These are phyloP conservation scores for Aureococcus anophagefferens DNA, from an alignment of 108 stramenopile genomes.

Conservation along the genomic window DNA sequence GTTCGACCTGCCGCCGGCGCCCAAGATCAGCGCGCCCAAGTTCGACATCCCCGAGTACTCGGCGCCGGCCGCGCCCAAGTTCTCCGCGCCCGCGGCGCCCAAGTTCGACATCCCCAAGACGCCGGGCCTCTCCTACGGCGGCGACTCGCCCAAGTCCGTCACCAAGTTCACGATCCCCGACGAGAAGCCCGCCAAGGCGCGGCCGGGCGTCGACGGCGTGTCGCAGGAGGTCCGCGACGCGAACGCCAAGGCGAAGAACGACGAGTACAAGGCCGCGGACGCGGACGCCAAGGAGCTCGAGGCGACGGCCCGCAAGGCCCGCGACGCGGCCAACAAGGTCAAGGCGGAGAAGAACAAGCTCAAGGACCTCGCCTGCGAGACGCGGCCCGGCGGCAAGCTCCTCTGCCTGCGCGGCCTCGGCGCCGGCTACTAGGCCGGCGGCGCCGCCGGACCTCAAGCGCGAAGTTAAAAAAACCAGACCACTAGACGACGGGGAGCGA, in stretches of 20 bases:
- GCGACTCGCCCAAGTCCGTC: too few species aligned
- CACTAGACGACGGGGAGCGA: background rate
- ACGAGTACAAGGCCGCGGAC: background rate
- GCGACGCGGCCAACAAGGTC: background rate
- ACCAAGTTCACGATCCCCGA: too few species aligned
- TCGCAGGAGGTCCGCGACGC: background rate
- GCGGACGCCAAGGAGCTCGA: background rate
- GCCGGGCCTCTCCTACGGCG: too few species aligned
- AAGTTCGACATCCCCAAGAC: background rate
- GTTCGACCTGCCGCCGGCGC: background rate
- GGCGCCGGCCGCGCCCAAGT: background rate
- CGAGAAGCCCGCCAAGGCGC: too few species aligned
- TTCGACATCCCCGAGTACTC: too few species aligned
- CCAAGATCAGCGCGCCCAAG: background rate
- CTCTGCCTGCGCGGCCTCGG: constrained; percentile 55
- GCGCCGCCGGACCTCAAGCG: too few species aligned
- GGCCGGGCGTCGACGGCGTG: background rate
- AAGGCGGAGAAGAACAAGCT: background rate
- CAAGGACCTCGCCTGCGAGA: constrained; percentile 68
- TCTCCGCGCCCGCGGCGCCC: background rate
- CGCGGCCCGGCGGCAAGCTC: constrained; percentile 66
- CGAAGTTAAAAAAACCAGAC: too few species aligned
- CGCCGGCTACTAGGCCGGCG: constrained; percentile 58
- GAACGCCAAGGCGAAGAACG: background rate
- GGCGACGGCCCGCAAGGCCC: background rate